Evolutionary conservation across 495 filamentous ascomycete genomes (phyloP).

Genomic region (Penicillium silybi): DNA sequence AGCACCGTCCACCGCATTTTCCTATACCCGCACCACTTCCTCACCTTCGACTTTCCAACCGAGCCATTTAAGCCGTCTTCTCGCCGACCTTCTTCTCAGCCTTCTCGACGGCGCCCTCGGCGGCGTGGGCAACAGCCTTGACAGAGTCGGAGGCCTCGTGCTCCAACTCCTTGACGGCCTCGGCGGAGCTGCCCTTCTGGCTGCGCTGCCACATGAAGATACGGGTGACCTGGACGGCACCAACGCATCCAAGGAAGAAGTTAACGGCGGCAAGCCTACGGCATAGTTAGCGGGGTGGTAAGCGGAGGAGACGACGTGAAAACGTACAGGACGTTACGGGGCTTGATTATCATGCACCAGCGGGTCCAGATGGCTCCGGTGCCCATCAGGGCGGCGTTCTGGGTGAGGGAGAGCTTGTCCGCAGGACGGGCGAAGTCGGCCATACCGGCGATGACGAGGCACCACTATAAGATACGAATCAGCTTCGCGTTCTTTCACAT

Average conservation of each 20-base stretch:
- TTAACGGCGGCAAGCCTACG: constrained; percentile 86
- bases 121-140: constrained; percentile 28
- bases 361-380: constrained; percentile 98
- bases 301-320: neutral
- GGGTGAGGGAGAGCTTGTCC: constrained; percentile 83
- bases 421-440: constrained; percentile 90
- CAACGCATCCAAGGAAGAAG: constrained; percentile 93
- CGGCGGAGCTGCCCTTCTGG: constrained; percentile 46
- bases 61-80: constrained; percentile 23
- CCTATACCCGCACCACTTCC: constrained; percentile 4
- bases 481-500: constrained; percentile 1
- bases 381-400: constrained; percentile 79
- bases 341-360: constrained; percentile 97
- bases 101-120: constrained; percentile 26
- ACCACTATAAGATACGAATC: constrained; percentile 58
- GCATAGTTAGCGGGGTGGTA: neutral
- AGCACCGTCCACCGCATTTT: constrained; percentile 5
- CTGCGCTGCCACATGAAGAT: constrained; percentile 65
- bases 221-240: constrained; percentile 72
- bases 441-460: constrained; percentile 84
- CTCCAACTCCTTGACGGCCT: constrained; percentile 47
- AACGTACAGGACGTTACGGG: constrained; percentile 78
- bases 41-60: neutral
- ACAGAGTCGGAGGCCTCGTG: constrained; percentile 42
- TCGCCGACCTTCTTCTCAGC: constrained; percentile 26